phyloP scores from a whole-genome alignment of 2,329 filamentous ascomycete species.

The Blastomyces parvus region DNA sequence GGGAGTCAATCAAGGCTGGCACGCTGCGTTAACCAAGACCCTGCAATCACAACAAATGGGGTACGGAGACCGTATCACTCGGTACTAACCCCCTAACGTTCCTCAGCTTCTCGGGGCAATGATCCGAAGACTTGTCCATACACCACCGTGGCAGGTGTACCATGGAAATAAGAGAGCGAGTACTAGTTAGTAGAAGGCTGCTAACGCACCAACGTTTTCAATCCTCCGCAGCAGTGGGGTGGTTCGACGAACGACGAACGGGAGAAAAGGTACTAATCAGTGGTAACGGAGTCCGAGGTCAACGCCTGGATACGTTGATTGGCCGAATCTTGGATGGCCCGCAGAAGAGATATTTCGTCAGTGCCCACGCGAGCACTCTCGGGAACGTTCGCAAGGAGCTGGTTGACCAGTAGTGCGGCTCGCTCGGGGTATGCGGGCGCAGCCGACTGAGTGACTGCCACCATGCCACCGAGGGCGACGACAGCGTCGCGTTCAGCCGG shows the following conservation, averaged over 20 bases:
- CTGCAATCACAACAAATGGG: not conserved
- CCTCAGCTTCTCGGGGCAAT: not conserved
- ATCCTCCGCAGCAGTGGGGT: not conserved
- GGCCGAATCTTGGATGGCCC: constrained; percentile 25
- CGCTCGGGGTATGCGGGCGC: constrained; percentile 15
- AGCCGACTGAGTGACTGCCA: constrained; percentile 16
- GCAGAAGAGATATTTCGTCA: constrained; percentile 25
- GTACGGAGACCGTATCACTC: not conserved
- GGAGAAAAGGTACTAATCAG: not conserved
- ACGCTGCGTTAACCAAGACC: not conserved
- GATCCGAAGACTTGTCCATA: not conserved
- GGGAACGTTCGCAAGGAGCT: constrained; percentile 23
- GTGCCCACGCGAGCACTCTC: constrained; percentile 20
- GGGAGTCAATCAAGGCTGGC: not conserved
- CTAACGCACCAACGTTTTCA: not conserved
- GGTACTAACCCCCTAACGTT: not conserved
- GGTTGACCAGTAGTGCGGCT: constrained; percentile 25
- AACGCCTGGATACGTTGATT: constrained; percentile 24
- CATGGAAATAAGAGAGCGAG: not conserved
- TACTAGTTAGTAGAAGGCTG: not conserved
- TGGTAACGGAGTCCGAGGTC: constrained; percentile 6
- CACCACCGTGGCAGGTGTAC: not conserved
- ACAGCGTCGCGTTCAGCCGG: constrained; percentile 26
- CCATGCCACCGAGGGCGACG: constrained; percentile 26
- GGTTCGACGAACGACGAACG: not conserved